A percentile compares a stretch with the other conserved stretches of the same genome.
Conservation (phyloP, 768 basidiomycete genomes). For the Mycena galopus region DNA sequence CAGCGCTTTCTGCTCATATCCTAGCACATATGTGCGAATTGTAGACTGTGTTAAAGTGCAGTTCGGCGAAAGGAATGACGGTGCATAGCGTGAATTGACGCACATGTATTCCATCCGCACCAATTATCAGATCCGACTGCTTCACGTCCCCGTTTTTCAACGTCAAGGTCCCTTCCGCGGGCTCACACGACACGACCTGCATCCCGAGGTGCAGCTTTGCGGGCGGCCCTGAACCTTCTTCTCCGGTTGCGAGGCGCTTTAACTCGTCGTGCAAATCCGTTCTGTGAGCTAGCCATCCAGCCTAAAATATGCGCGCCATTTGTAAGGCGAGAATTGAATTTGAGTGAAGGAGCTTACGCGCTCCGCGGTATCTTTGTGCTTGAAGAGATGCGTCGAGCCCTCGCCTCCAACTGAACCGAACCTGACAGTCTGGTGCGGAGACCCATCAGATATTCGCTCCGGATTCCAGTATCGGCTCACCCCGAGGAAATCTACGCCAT, state of each 20-base stretch:
- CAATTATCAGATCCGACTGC: constrained; percentile 23
- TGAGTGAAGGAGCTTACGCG: background rate
- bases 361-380: background rate
- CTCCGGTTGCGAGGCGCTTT: constrained; percentile 19
- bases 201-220: constrained; percentile 16
- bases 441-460: too few species aligned
- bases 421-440: constrained; percentile 27
- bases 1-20: constrained; percentile 22
- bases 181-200: constrained; percentile 23
- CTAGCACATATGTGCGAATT: constrained; percentile 24
- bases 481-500: constrained; percentile 25
- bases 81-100: background rate
- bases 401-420: constrained; percentile 18
- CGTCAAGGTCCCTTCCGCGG: constrained; percentile 7
- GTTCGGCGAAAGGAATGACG: background rate
- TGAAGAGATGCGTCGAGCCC: background rate
- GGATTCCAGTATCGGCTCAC: constrained; percentile 2
- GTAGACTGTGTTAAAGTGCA: constrained; percentile 10
- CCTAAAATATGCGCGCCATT: constrained; percentile 16
- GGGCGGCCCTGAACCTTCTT: constrained; percentile 6
- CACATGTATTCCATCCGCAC: constrained; percentile 32
- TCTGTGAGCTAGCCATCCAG: too few species aligned
- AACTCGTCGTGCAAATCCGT: constrained; percentile 31
- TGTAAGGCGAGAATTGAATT: background rate
- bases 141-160: constrained; percentile 21